These are phyloP conservation scores for Wickerhamiella australiensis DNA, from an alignment of 805 yeast species.

Conservation along the genomic window DNA sequence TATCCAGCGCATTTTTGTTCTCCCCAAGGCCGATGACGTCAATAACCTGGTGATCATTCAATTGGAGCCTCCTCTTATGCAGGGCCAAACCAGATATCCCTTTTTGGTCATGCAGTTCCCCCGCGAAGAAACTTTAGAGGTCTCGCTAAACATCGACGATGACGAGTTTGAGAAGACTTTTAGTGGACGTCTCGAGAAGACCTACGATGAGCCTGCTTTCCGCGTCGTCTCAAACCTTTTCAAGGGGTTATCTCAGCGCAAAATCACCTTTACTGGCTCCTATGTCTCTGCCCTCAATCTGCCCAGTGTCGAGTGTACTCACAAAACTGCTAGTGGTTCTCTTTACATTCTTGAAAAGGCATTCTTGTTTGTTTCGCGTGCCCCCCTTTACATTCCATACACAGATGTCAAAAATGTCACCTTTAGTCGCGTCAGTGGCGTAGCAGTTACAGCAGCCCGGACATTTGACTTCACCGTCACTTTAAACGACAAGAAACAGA, in stretches of 20 bases:
- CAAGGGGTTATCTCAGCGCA: slow-evolving; percentile 79
- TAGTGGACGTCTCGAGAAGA: slow-evolving; percentile 56
- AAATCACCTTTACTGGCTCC: slow-evolving; percentile 73
- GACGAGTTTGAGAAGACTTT: slow-evolving; percentile 67
- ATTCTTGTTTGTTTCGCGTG: slow-evolving; percentile 81
- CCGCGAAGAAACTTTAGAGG: slow-evolving; percentile 83
- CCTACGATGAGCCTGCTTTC: slow-evolving; percentile 74
- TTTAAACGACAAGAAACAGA: slow-evolving; percentile 49
- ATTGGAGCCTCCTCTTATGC: slow-evolving; percentile 93
- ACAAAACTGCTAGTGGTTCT: slow-evolving; percentile 91
- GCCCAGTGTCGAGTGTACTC: slow-evolving; percentile 82
- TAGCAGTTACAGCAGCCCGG: slow-evolving; percentile 54
- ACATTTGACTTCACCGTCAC: slow-evolving; percentile 85
- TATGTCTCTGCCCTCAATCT: slow-evolving; percentile 64
- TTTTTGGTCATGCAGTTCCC: slow-evolving; percentile 82
- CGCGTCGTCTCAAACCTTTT: slow-evolving; percentile 78
- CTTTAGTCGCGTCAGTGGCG: slow-evolving; percentile 79
- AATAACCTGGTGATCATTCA: slow-evolving; percentile 82
- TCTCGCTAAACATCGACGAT: slow-evolving; percentile 75
- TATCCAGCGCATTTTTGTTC: slow-evolving; percentile 76
- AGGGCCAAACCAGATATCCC: slow-evolving; percentile 95
- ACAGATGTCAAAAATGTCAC: slow-evolving; percentile 65
- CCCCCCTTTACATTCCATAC: slow-evolving; percentile 82
- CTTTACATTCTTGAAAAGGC: slow-evolving; percentile 87
- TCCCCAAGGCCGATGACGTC: slow-evolving; percentile 89